A percentile compares a stretch with the other conserved stretches of the same genome.
Conservation (phyloP, 2,329 filamentous ascomycete species). For the Colletotrichum sp. region DNA sequence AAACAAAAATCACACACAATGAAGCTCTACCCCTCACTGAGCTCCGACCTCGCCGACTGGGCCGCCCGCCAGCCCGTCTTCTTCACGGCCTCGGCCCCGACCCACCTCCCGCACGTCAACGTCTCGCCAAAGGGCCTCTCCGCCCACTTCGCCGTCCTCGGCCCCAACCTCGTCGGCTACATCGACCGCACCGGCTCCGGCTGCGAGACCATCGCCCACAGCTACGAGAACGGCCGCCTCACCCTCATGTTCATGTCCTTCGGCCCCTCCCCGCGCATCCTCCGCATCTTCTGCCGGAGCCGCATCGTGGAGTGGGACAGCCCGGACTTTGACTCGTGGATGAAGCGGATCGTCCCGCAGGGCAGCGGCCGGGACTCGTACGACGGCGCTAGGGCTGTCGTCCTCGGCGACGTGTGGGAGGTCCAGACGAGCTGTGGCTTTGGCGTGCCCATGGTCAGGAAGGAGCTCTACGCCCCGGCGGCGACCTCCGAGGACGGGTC, state of each 20-base stretch:
- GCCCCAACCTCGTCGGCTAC: conserved; percentile 67
- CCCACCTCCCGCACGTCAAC: conserved; percentile 73
- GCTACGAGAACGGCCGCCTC: conserved; percentile 78
- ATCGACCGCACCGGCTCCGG: conserved; percentile 78
- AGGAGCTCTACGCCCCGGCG: conserved; percentile 38
- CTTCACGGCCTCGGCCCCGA: conserved; percentile 76
- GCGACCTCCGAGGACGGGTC: conserved; percentile 20
- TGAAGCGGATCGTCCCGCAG: conserved; percentile 46
- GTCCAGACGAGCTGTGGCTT: conserved; percentile 73
- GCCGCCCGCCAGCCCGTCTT: conserved; percentile 73
- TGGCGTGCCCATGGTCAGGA: conserved; percentile 61
- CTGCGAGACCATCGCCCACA: conserved; percentile 76
- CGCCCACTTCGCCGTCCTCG: conserved; percentile 65
- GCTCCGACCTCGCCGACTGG: conserved; percentile 64
- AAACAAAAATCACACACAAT: conserved; percentile 40
- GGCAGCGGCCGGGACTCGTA: conserved; percentile 32
- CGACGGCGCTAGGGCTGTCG: conserved; percentile 62
- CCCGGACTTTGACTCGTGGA: conserved; percentile 50
- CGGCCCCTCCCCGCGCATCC: conserved; percentile 61
- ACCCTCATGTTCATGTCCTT: conserved; percentile 79
- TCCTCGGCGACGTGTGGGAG: conserved; percentile 67
- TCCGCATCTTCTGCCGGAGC: conserved; percentile 67
- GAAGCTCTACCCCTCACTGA: conserved; percentile 64
- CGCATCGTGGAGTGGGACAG: conserved; percentile 65
- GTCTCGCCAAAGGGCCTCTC: conserved; percentile 77